phyloP scores from a whole-genome alignment of 805 yeast genomes.

The Metschnikowia henanensis region DNA sequence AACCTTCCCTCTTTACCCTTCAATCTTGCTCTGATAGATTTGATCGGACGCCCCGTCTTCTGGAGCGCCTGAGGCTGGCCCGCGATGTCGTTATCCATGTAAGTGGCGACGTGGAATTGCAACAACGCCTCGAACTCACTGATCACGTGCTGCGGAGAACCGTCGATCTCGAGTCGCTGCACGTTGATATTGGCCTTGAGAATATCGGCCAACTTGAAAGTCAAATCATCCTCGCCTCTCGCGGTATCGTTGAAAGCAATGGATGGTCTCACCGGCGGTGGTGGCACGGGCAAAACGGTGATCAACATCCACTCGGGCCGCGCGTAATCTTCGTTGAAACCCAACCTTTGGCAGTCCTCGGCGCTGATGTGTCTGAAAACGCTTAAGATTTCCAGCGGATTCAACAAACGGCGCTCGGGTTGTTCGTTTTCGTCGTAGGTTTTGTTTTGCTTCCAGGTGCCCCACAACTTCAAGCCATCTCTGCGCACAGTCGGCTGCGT shows the following conservation, averaged over 20 bases:
- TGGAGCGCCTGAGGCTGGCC: constrained; percentile 99
- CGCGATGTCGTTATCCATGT: constrained; percentile 99
- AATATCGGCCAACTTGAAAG: constrained; percentile 95
- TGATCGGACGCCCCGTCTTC: constrained; percentile 98
- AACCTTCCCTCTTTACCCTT: constrained; percentile 99
- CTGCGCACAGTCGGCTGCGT: constrained; percentile 93
- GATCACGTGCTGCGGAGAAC: constrained; percentile 98
- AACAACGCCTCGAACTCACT: constrained; percentile 93
- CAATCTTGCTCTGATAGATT: constrained; percentile 97
- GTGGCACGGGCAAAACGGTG: constrained; percentile 98
- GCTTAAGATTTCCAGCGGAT: constrained; percentile 85
- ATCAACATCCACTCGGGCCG: constrained; percentile 98
- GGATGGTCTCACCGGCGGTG: constrained; percentile 99
- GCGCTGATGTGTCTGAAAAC: constrained; percentile 89
- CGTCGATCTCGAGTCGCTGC: constrained; percentile 97
- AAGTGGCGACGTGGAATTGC: constrained; percentile 98
- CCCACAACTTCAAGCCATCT: constrained; percentile 95
- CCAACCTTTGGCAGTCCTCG: constrained; percentile 78
- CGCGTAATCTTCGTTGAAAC: constrained; percentile 93
- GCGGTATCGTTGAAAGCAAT: constrained; percentile 98
- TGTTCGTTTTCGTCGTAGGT: constrained; percentile 80
- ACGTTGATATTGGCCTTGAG: constrained; percentile 95
- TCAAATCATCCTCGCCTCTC: constrained; percentile 98
- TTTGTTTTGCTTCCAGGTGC: constrained; percentile 96
- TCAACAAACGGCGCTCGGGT: constrained; percentile 86